These are phyloP conservation scores for Lachnellula cervina DNA, from an alignment of 2,329 filamentous ascomycete genomes.

Conservation along the genomic window DNA sequence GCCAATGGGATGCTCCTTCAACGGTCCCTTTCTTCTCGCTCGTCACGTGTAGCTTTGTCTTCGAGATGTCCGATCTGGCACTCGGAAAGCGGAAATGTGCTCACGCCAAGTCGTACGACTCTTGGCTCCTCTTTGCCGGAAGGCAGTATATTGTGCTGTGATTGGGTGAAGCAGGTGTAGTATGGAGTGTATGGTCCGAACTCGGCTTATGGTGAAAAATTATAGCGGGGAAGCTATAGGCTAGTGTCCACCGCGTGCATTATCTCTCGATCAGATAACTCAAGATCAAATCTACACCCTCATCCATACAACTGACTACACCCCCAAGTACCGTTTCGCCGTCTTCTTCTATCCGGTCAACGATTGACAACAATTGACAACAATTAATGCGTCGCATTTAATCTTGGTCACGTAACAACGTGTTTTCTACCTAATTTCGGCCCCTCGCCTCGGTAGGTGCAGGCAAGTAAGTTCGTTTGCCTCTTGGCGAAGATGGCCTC, in stretches of 20 bases:
- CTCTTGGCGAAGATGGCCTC: slow-evolving; percentile 32
- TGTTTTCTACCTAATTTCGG: background rate
- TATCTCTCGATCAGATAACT: slow-evolving; percentile 7
- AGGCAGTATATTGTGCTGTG: slow-evolving; percentile 6
- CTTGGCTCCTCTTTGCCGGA: slow-evolving; percentile 3
- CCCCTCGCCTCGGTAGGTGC: background rate
- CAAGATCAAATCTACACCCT: slow-evolving; percentile 3
- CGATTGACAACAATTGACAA: too few relatives aligned
- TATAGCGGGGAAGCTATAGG: too few relatives aligned
- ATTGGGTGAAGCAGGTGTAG: slow-evolving; percentile 6
- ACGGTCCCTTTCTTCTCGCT: background rate
- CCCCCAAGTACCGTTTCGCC: background rate
- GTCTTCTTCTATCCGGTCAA: background rate
- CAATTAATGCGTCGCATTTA: background rate
- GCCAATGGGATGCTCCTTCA: background rate
- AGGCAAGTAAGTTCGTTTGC: slow-evolving; percentile 4
- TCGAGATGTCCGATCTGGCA: background rate
- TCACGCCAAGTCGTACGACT: slow-evolving; percentile 8
- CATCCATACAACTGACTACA: background rate
- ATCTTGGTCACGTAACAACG: background rate
- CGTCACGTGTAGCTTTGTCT: slow-evolving; percentile 6
- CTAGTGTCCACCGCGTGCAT: background rate
- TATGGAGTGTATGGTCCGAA: background rate
- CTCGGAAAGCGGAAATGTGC: slow-evolving; percentile 1
- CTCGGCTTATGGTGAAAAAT: slow-evolving; percentile 1